A percentile compares a stretch with the other conserved stretches of the same genome.
Evolutionary conservation across 2,329 filamentous ascomycete species (phyloP).

Genomic region (Myrmaecium sp.): DNA sequence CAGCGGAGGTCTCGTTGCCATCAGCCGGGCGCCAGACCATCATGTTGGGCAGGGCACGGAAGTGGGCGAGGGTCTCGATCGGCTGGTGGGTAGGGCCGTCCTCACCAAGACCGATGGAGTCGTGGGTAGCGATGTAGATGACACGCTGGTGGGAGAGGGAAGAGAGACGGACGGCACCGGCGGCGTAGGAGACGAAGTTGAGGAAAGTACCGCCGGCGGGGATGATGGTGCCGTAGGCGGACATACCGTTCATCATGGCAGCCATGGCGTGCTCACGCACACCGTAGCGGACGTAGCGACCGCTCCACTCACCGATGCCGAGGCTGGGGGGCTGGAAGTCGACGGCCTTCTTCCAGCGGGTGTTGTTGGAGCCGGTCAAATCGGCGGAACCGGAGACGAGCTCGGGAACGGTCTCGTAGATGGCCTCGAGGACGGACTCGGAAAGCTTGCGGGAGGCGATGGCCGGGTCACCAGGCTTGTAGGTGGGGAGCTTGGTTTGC

Average conservation of each 20-base stretch:
- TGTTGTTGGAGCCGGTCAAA: slow-evolving; percentile 97
- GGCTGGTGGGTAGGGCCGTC: slow-evolving; percentile 98
- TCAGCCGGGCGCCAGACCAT: slow-evolving; percentile 99
- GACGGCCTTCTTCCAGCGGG: slow-evolving; percentile 87
- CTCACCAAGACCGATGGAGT: slow-evolving; percentile 97
- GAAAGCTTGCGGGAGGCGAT: slow-evolving; percentile 92
- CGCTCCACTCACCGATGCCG: slow-evolving; percentile 74
- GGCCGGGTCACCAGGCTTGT: slow-evolving; percentile 70
- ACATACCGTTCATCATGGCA: slow-evolving; percentile 85
- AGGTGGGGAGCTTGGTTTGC: slow-evolving; percentile 84
- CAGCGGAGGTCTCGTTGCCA: slow-evolving; percentile 93
- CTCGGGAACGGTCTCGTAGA: slow-evolving; percentile 71
- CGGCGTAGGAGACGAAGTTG: slow-evolving; percentile 97
- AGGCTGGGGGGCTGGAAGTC: slow-evolving; percentile 90
- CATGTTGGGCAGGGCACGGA: slow-evolving; percentile 96
- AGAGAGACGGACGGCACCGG: slow-evolving; percentile 86
- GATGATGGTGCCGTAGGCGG: slow-evolving; percentile 88
- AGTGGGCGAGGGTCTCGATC: slow-evolving; percentile 94
- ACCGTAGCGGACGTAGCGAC: slow-evolving; percentile 86
- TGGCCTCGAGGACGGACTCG: slow-evolving; percentile 78
- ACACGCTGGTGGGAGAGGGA: slow-evolving; percentile 77
- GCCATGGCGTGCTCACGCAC: slow-evolving; percentile 88
- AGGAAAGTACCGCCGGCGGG: slow-evolving; percentile 94
- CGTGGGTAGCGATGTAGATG: slow-evolving; percentile 95
- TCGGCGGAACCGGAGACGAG: slow-evolving; percentile 92